Percentiles rank a stretch among this genome's conserved stretches.
These are phyloP conservation scores for Monosporascus ibericus DNA, from an alignment of 2,329 filamentous ascomycete genomes.

Conservation along the genomic window DNA sequence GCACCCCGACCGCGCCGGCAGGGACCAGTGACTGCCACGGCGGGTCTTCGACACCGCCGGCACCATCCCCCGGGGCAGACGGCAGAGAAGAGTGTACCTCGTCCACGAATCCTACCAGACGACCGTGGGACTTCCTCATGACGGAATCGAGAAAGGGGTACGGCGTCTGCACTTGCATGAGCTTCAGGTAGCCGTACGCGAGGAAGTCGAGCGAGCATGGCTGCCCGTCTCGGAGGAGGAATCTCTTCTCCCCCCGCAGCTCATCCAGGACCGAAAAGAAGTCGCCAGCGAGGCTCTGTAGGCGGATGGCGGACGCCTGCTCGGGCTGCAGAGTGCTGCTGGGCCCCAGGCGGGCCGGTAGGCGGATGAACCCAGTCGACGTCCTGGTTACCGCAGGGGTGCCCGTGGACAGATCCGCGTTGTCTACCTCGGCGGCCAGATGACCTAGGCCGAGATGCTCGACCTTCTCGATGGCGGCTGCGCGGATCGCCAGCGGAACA, in stretches of 20 bases:
- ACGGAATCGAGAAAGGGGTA: slow-evolving; percentile 34
- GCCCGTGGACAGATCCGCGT: slow-evolving; percentile 24
- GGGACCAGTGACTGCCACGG: slow-evolving; percentile 15
- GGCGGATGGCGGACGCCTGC: slow-evolving; percentile 65
- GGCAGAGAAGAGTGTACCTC: slow-evolving; percentile 7
- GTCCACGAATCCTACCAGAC: slow-evolving; percentile 17
- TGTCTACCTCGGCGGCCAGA: slow-evolving; percentile 53
- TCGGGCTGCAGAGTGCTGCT: slow-evolving; percentile 54
- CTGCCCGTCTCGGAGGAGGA: slow-evolving; percentile 39
- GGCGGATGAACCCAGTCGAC: slow-evolving; percentile 29
- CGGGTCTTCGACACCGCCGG: slow-evolving; percentile 5
- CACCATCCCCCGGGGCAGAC: neutral
- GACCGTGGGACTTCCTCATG: slow-evolving; percentile 19
- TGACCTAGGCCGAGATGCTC: slow-evolving; percentile 63
- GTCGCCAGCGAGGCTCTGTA: slow-evolving; percentile 65
- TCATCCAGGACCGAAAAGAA: slow-evolving; percentile 67
- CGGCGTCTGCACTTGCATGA: slow-evolving; percentile 56
- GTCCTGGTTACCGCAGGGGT: slow-evolving; percentile 24
- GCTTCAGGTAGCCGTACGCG: slow-evolving; percentile 68
- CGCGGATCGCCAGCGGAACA: slow-evolving; percentile 66
- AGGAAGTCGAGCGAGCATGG: slow-evolving; percentile 71
- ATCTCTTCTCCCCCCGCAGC: slow-evolving; percentile 49
- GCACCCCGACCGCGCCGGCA: slow-evolving; percentile 8
- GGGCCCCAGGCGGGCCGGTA: slow-evolving; percentile 22
- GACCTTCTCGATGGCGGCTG: slow-evolving; percentile 63